Conservation (phyloP, 495 filamentous ascomycete genomes). For the Neurospora africana region DNA sequence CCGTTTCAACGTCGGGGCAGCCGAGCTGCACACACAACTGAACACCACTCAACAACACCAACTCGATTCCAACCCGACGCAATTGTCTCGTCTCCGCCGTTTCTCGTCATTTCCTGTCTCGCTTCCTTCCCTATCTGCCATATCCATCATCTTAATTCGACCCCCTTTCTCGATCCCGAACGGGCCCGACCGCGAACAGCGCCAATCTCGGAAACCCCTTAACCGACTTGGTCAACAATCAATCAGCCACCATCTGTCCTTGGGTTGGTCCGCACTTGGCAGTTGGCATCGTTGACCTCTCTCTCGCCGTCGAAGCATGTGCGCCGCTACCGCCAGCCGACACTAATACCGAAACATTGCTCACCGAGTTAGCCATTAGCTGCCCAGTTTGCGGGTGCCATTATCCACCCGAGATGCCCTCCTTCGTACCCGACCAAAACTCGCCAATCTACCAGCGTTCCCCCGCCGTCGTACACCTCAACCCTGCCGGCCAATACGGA, state of each 20-base stretch:
- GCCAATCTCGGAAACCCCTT: neutral
- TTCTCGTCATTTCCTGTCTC: neutral
- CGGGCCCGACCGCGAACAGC: neutral
- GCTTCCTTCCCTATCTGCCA: neutral
- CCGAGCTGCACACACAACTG: neutral
- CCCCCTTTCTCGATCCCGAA: neutral
- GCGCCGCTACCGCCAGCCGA: conserved; percentile 2
- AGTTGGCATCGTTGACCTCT: neutral
- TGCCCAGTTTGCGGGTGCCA: conserved; percentile 3
- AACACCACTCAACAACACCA: neutral
- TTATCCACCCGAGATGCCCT: conserved; percentile 41
- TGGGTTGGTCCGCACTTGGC: neutral
- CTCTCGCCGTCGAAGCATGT: conserved; percentile 13
- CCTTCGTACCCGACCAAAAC: conserved; percentile 43
- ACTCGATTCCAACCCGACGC: neutral
- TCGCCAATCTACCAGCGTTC: conserved; percentile 35
- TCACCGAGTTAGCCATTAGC: conserved; percentile 7
- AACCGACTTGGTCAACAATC: neutral
- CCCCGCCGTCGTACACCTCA: conserved; percentile 24
- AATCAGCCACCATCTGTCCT: neutral
- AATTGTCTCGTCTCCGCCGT: neutral
- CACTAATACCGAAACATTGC: conserved; percentile 7
- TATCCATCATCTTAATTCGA: neutral
- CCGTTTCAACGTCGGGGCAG: neutral
- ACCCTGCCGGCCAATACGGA: conserved; percentile 20